These are phyloP conservation scores for Aspergillus incahuasiensis DNA, from an alignment of 495 filamentous ascomycete species.

Conservation along the genomic window DNA sequence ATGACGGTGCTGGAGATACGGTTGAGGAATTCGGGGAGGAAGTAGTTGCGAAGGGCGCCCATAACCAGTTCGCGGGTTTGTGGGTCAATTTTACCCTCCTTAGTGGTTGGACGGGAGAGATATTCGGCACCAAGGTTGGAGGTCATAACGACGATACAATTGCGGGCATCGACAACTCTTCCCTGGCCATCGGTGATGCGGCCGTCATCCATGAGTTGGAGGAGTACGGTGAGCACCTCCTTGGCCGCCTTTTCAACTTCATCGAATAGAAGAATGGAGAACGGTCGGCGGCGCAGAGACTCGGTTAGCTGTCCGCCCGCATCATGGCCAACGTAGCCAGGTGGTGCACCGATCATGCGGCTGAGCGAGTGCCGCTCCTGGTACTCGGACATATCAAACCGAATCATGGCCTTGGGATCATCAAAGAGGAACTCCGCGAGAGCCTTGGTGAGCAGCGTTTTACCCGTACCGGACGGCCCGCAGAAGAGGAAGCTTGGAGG, in stretches of 20 bases:
- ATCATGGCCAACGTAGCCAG: slow-evolving; percentile 95
- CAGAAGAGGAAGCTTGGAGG: slow-evolving; percentile 98
- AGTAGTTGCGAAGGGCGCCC: slow-evolving; percentile 84
- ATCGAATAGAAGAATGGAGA: slow-evolving; percentile 97
- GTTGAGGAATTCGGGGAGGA: slow-evolving; percentile 97
- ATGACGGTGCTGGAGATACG: slow-evolving; percentile 93
- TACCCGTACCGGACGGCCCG: slow-evolving; percentile 95
- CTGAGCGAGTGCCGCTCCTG: slow-evolving; percentile 95
- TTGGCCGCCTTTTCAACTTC: slow-evolving; percentile 98
- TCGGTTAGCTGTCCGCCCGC: slow-evolving; percentile 95
- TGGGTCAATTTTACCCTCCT: slow-evolving; percentile 81
- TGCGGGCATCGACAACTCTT: slow-evolving; percentile 86
- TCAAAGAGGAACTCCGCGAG: slow-evolving; percentile 98
- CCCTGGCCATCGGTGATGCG: slow-evolving; percentile 98
- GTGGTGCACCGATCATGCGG: slow-evolving; percentile 95
- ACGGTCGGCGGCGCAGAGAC: slow-evolving; percentile 83
- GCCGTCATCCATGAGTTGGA: slow-evolving; percentile 98
- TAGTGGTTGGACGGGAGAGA: slow-evolving; percentile 69
- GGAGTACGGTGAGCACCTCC: slow-evolving; percentile 90
- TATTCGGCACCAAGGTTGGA: slow-evolving; percentile 94
- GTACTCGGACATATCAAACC: slow-evolving; percentile 99
- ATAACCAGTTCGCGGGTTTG: slow-evolving; percentile 85
- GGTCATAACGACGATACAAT: slow-evolving; percentile 99
- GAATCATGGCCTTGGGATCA: slow-evolving; percentile 95
- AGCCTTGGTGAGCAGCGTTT: slow-evolving; percentile 93